Conservation (phyloP, 768 basidiomycete species). For the Pleurotus djamor region DNA sequence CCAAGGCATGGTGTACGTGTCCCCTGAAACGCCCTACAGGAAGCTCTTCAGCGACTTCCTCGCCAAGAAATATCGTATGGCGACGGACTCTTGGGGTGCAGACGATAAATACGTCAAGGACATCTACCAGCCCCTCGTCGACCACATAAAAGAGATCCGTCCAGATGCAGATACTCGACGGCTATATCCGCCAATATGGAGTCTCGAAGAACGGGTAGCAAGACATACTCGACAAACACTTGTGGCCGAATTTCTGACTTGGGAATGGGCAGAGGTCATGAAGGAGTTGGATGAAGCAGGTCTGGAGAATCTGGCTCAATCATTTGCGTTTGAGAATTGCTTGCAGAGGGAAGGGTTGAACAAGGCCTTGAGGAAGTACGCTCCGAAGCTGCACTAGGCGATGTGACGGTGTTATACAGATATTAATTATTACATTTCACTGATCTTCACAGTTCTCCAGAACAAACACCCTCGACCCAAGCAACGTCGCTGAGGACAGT, state of each 20-base stretch:
- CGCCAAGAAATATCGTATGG: constrained; percentile 75
- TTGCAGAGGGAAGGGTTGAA: constrained; percentile 67
- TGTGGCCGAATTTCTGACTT: constrained; percentile 66
- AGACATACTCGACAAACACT: constrained; percentile 67
- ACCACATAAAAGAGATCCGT: constrained; percentile 34
- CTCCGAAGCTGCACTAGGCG: constrained; percentile 11
- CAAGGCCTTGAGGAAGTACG: constrained; percentile 43
- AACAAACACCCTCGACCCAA: constrained; percentile 83
- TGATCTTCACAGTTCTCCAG: constrained; percentile 48
- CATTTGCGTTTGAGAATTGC: constrained; percentile 73
- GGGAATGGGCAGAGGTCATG: constrained; percentile 75
- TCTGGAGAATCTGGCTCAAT: constrained; percentile 71
- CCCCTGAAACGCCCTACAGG: constrained; percentile 68
- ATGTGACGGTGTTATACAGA: not conserved
- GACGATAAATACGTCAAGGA: constrained; percentile 54
- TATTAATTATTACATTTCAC: not conserved
- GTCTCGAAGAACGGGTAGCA: constrained; percentile 48
- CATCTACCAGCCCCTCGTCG: constrained; percentile 61
- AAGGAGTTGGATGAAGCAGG: constrained; percentile 53
- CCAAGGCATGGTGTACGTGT: constrained; percentile 81
- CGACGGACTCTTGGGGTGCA: constrained; percentile 78
- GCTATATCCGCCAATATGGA: constrained; percentile 69
- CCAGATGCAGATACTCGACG: constrained; percentile 47
- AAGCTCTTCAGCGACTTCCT: constrained; percentile 67
- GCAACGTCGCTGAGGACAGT: constrained; percentile 78